Evolutionary conservation across 306 rosid species (phyloP).

Genomic region (Gleditsia sinensis): DNA sequence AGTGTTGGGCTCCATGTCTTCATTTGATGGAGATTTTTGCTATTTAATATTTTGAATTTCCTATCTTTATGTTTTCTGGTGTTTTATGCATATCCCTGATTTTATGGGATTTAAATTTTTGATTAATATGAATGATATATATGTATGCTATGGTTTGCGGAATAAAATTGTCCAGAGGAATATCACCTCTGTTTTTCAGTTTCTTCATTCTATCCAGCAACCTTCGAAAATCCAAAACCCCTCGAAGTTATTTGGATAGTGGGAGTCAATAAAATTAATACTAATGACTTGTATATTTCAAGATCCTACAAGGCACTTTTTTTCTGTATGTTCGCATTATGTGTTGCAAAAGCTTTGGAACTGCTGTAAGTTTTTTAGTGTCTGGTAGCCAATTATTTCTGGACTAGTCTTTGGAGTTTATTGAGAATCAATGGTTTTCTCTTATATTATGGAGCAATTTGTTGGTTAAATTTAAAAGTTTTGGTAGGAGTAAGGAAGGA

Average conservation of each 20-base stretch:
- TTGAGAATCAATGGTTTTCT: neutral
- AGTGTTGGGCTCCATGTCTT: no score
- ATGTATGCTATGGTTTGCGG: no score
- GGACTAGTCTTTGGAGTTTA: neutral
- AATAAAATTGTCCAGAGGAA: no score
- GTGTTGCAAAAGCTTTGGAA: neutral
- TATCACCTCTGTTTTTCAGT: no score
- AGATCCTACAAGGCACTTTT: neutral
- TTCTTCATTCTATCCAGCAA: neutral
- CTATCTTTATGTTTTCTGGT: no score
- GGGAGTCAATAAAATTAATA: neutral
- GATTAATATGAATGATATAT: no score
- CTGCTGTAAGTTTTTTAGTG: neutral
- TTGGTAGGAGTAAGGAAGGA: neutral
- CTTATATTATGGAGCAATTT: neutral
- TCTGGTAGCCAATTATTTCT: neutral
- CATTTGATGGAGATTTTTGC: no score
- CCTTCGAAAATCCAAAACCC: neutral
- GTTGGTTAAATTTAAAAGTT: neutral
- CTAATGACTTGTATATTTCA: neutral
- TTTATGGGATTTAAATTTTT: no score
- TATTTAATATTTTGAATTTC: no score
- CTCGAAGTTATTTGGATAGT: neutral
- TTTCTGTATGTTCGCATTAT: neutral
- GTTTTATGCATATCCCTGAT: no score